Conservation (phyloP, 2,329 filamentous ascomycete species). For the Calonectria crousiana region DNA sequence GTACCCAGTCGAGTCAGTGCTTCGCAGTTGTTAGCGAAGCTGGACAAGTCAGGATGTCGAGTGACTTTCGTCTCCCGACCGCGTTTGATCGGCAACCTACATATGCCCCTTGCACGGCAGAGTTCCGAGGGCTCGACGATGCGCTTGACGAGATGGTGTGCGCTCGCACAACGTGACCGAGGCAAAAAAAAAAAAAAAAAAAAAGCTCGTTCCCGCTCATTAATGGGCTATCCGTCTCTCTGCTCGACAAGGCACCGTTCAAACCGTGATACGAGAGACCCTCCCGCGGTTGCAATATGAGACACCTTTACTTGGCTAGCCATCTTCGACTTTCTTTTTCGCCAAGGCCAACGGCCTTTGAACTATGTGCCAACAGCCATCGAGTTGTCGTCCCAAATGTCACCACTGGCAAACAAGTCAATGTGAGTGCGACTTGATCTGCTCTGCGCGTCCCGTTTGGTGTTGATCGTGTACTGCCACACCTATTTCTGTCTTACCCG, state of each 20-base stretch:
- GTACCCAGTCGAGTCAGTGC: neutral
- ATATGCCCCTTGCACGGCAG: neutral
- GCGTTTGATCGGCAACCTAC: slow-evolving; percentile 16
- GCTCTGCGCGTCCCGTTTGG: neutral
- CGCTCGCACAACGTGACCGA: slow-evolving; percentile 4
- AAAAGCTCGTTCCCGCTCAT: neutral
- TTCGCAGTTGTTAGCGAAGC: neutral
- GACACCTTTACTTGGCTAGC: neutral
- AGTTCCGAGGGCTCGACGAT: slow-evolving; percentile 12
- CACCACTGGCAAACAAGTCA: neutral
- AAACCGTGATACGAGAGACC: neutral
- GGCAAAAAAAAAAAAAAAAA: no score
- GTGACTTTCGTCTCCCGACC: slow-evolving; percentile 12
- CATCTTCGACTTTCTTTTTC: slow-evolving; percentile 1
- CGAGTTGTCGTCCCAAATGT: neutral
- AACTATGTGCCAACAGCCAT: neutral
- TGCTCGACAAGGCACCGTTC: neutral
- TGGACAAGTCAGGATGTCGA: neutral
- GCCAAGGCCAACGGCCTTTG: neutral
- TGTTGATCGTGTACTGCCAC: slow-evolving; percentile 5
- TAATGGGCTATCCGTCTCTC: neutral
- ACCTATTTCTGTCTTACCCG: neutral
- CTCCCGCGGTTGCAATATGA: slow-evolving; percentile 5
- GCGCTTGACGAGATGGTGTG: slow-evolving; percentile 4
- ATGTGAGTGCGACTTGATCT: neutral